Evolutionary conservation across 805 yeast species (phyloP).

Genomic region (Pichia scutulata): DNA sequence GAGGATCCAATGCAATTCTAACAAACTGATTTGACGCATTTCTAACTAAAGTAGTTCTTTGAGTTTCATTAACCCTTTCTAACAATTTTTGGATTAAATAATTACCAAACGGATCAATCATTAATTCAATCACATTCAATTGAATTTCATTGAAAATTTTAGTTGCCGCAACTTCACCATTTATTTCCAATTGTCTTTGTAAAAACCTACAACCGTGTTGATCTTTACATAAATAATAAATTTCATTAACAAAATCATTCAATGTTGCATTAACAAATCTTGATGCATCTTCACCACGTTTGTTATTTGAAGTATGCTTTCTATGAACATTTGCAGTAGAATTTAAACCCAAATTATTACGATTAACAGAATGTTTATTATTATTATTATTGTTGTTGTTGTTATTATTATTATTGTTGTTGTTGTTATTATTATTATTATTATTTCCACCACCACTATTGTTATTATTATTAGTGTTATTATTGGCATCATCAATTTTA

Average conservation of each 20-base stretch:
- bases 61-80: conserved; percentile 64
- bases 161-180: conserved; percentile 55
- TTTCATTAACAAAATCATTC: conserved; percentile 63
- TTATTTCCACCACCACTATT: background rate
- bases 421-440: background rate
- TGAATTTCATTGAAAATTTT: conserved; percentile 77
- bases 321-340: conserved; percentile 30
- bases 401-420: conserved; percentile 1
- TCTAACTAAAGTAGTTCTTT: conserved; percentile 60
- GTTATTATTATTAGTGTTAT: background rate
- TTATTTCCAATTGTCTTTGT: conserved; percentile 74
- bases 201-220: conserved; percentile 94
- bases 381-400: background rate
- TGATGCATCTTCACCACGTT: conserved; percentile 59
- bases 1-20: conserved; percentile 82
- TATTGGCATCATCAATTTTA: background rate
- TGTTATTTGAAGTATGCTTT: conserved; percentile 27
- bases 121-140: conserved; percentile 71
- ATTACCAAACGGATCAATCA: conserved; percentile 97
- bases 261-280: conserved; percentile 60
- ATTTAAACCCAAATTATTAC: conserved; percentile 17
- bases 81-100: conserved; percentile 85
- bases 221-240: conserved; percentile 80
- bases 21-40: conserved; percentile 69
- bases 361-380: background rate